These are phyloP conservation scores for Geosmithia flava DNA, from an alignment of 2,329 filamentous ascomycete genomes.

Conservation along the genomic window DNA sequence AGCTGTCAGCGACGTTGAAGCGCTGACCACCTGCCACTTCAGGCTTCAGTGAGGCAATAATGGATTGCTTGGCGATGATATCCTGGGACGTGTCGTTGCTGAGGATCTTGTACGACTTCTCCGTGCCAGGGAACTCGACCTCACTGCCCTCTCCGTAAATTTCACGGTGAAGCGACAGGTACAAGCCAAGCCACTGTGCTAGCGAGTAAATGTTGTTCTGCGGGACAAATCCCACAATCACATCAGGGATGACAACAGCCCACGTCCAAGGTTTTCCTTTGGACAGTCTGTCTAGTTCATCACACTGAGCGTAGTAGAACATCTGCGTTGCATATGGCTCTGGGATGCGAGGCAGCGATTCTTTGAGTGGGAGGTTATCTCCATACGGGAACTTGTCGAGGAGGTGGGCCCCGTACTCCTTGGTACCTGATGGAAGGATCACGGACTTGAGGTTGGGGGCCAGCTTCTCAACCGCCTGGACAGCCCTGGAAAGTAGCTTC, in stretches of 20 bases:
- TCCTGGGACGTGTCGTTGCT: constrained; percentile 24
- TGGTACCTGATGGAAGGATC: constrained; percentile 26
- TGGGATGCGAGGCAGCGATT: constrained; percentile 24
- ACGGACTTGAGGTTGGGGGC: constrained; percentile 23
- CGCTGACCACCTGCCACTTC: constrained; percentile 20
- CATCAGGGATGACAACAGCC: constrained; percentile 28
- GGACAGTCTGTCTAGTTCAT: constrained; percentile 20
- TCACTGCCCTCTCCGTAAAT: constrained; percentile 20
- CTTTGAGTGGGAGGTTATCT: constrained; percentile 20
- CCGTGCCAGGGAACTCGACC: constrained; percentile 21
- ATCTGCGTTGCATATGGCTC: constrained; percentile 26
- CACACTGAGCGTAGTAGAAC: constrained; percentile 33
- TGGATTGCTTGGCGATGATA: constrained; percentile 23
- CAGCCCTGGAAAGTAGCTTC: constrained; percentile 21
- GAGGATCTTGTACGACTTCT: constrained; percentile 16
- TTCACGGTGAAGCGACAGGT: constrained; percentile 20
- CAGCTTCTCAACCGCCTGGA: constrained; percentile 21
- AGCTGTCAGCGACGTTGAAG: constrained; percentile 28
- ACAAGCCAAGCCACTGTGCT: constrained; percentile 23
- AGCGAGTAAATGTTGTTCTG: constrained; percentile 28
- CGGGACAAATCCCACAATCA: constrained; percentile 29
- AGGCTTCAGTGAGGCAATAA: constrained; percentile 25
- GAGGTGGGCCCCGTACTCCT: constrained; percentile 21
- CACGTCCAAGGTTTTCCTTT: constrained; percentile 27
- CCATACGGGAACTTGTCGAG: constrained; percentile 14